Percentiles rank a stretch among this genome's conserved stretches.
These are phyloP conservation scores for Berkeleyomyces basicola DNA, from an alignment of 2,329 filamentous ascomycete species.

Conservation along the genomic window DNA sequence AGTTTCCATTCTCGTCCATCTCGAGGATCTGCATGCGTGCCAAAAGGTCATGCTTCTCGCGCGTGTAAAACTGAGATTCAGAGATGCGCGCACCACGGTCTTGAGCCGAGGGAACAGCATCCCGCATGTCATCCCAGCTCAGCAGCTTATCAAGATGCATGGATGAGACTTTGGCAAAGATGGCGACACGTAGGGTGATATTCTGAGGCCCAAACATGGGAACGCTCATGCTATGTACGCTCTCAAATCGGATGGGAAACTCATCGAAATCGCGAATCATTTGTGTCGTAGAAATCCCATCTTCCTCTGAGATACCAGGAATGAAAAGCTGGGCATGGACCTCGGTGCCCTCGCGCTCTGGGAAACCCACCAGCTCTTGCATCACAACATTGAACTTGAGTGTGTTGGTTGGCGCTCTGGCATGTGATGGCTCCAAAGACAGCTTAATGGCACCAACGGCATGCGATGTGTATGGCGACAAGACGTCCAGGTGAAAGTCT, in stretches of 20 bases:
- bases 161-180: slow-evolving; percentile 76
- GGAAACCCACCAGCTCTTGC: slow-evolving; percentile 88
- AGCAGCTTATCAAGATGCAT: slow-evolving; percentile 96
- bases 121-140: slow-evolving; percentile 98
- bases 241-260: slow-evolving; percentile 81
- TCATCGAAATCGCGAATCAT: slow-evolving; percentile 93
- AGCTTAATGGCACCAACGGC: slow-evolving; percentile 82
- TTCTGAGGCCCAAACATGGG: slow-evolving; percentile 54
- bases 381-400: slow-evolving; percentile 98
- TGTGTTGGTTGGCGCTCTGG: slow-evolving; percentile 77
- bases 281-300: slow-evolving; percentile 84
- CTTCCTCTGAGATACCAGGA: slow-evolving; percentile 74
- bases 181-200: slow-evolving; percentile 65
- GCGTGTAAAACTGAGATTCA: slow-evolving; percentile 81
- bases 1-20: slow-evolving; percentile 78
- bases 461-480: slow-evolving; percentile 82
- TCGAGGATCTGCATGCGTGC: slow-evolving; percentile 78
- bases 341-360: slow-evolving; percentile 85
- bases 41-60: slow-evolving; percentile 88
- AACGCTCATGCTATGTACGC: slow-evolving; percentile 94
- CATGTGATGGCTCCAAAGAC: slow-evolving; percentile 82
- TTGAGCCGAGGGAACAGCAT: slow-evolving; percentile 41
- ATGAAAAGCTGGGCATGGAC: slow-evolving; percentile 97
- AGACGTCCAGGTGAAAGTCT: slow-evolving; percentile 79
- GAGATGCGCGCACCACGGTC: slow-evolving; percentile 52